Base-by-base conservation (phyloP, 2,329 filamentous ascomycete species). In the Alternaria sp. region DNA sequence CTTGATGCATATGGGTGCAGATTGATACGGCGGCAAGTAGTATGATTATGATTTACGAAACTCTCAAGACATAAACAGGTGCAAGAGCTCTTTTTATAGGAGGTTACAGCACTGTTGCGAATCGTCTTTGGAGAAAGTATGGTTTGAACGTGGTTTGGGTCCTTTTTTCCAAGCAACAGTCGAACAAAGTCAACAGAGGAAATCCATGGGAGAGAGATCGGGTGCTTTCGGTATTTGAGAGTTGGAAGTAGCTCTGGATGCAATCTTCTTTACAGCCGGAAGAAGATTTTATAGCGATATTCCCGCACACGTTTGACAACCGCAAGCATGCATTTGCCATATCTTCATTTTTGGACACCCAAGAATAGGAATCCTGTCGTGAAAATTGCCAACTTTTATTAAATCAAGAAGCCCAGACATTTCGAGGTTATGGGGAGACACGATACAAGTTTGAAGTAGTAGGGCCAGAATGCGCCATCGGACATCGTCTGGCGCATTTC, bases 261-360 rank as follows among this genome's bases (percentile, higher is more conserved):
- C 15, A 3, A 9, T n/a, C 33, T 37, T 15, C 33, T 9, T 37
- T 37, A 1, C 33, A 5, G 9, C 4, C 33, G 33, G 5, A n/a
- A 37, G 33, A 41, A 41, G 15, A 18, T 5, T 41, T 10, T 18
- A 41, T 41, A 41, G 1, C 3, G 9, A 41, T 2, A 41, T 18
- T 1, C 0, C 37, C 2, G 9, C 37, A 3, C n/a, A 2, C 37
- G 5, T 41, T 41, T 1, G 37, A 18, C 37, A 0, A 1, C 37
- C 37, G n/a, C 37, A 41, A 41, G 2, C 8, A 10, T 37, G 14
- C 12, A 14, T 2, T 30, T 6, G 2, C 28, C 4, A 5, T 33
- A 4, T 33, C 30, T 1, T 15, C 1, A 1, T 33, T 37, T 37
- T 37, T 37, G 15, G 33, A 37, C 7, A n/a, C 15, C 33, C 4